These are phyloP conservation scores for Xanthoconium purpureum DNA, from an alignment of 768 basidiomycete species.

Conservation along the genomic window DNA sequence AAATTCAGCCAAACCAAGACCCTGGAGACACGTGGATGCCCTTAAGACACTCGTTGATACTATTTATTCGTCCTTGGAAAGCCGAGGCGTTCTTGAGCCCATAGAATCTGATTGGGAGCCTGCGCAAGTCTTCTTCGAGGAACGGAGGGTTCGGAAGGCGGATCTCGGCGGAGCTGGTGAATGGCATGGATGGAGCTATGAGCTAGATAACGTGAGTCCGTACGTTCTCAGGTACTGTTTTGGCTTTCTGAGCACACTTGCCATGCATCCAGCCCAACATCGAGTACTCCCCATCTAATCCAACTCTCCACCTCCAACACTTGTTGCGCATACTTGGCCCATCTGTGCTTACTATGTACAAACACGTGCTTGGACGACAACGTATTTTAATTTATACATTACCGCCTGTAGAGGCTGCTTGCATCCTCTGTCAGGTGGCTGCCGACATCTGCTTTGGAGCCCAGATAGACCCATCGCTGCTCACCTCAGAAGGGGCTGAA, in stretches of 20 bases:
- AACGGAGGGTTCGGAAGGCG: slow-evolving; percentile 47
- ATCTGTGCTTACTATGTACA: slow-evolving; percentile 74
- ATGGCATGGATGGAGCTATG: slow-evolving; percentile 69
- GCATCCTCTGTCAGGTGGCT: slow-evolving; percentile 57
- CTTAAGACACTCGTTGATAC: slow-evolving; percentile 57
- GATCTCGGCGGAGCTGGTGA: slow-evolving; percentile 56
- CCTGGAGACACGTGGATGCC: slow-evolving; percentile 68
- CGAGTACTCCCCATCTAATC: slow-evolving; percentile 36
- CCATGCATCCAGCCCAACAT: slow-evolving; percentile 19
- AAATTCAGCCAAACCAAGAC: slow-evolving; percentile 60
- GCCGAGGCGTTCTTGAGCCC: slow-evolving; percentile 46
- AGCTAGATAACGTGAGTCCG: slow-evolving; percentile 51
- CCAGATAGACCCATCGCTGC: slow-evolving; percentile 27
- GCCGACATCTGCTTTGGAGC: slow-evolving; percentile 65
- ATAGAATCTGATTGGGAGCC: slow-evolving; percentile 61
- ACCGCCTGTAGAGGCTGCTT: slow-evolving; percentile 78
- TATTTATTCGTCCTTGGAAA: slow-evolving; percentile 52
- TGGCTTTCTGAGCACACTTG: slow-evolving; percentile 9
- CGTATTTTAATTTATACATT: slow-evolving; percentile 78
- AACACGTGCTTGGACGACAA: slow-evolving; percentile 69
- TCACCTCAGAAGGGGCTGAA: slow-evolving; percentile 20
- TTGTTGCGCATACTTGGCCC: slow-evolving; percentile 76
- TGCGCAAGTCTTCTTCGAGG: slow-evolving; percentile 61
- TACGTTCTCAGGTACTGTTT: neutral
- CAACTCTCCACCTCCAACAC: slow-evolving; percentile 71